Conservation (phyloP, 176 grass and related monocot genomes). For the Avena atlantica region DNA sequence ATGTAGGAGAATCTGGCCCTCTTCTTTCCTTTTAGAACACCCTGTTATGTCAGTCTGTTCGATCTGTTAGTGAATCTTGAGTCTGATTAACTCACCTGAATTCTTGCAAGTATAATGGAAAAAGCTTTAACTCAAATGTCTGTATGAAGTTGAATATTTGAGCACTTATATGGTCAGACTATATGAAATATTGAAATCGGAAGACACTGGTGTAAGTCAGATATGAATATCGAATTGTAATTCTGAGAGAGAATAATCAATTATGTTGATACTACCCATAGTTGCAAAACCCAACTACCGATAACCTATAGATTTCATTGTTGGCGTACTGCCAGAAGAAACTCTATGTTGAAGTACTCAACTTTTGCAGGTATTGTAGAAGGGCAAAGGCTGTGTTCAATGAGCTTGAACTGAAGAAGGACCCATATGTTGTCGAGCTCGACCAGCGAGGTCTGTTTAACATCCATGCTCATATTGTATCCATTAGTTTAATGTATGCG, state of each 20-base stretch:
- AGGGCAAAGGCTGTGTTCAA: conserved; percentile 73
- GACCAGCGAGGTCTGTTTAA: conserved; percentile 67
- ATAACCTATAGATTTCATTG: not conserved
- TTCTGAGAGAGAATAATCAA: not conserved
- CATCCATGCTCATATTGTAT: not conserved
- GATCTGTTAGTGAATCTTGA: not conserved
- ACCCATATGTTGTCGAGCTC: conserved; percentile 73
- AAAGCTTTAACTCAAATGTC: not conserved
- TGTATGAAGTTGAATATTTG: conserved; percentile 8
- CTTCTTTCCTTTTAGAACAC: not conserved
- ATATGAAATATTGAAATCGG: not conserved
- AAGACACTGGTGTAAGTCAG: not conserved
- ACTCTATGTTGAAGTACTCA: not conserved
- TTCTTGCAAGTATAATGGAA: not conserved
- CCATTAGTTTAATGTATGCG: not conserved
- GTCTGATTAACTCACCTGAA: conserved; percentile 9
- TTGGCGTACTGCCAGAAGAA: not conserved
- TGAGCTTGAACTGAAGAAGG: conserved; percentile 62
- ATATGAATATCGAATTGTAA: not conserved
- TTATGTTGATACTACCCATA: not conserved
- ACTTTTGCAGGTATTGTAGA: conserved; percentile 63
- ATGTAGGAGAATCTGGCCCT: not conserved
- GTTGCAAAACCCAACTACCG: not conserved
- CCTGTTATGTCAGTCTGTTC: conserved; percentile 5
- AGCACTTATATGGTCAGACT: not conserved